Conservation (phyloP, 1,284 basidiomycete species). For the Fomitopsis palustris region DNA sequence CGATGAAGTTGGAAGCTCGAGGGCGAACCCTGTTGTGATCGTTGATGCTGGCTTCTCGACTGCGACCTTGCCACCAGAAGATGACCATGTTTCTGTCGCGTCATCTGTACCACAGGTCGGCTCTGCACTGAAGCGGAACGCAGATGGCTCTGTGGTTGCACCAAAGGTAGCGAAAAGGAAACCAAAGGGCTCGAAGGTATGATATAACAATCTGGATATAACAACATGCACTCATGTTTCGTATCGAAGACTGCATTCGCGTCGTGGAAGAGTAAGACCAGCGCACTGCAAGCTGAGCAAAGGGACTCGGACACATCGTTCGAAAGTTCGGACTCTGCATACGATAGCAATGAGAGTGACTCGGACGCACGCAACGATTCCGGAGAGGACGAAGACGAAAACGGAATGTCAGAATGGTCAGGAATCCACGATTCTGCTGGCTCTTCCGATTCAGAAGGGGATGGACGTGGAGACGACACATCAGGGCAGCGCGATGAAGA, state of each 20-base stretch:
- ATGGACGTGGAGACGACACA: conserved; percentile 10
- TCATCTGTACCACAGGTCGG: conserved; percentile 37
- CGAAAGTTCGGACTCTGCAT: conserved; percentile 72
- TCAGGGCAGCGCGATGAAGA: conserved; percentile 24
- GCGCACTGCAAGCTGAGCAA: conserved; percentile 10
- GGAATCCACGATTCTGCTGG: background rate
- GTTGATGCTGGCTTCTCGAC: conserved; percentile 28
- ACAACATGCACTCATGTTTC: background rate
- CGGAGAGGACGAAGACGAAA: conserved; percentile 13
- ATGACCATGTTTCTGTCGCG: background rate
- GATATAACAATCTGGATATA: background rate
- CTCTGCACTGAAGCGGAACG: conserved; percentile 53
- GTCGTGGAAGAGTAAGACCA: conserved; percentile 26
- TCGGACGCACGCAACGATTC: conserved; percentile 18
- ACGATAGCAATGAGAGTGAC: conserved; percentile 41
- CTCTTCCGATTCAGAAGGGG: conserved; percentile 13
- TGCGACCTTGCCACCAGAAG: conserved; percentile 4
- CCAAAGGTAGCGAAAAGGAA: conserved; percentile 45
- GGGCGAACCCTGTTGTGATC: conserved; percentile 25
- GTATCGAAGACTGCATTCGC: conserved; percentile 5
- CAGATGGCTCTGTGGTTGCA: conserved; percentile 49
- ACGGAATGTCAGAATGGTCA: conserved; percentile 6
- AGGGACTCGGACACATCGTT: conserved; percentile 61
- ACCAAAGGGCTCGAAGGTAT: conserved; percentile 40
- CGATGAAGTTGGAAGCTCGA: conserved; percentile 16